Percentiles rank a stretch among this genome's conserved stretches.
phyloP scores from a whole-genome alignment of 2,329 filamentous ascomycete species.

The Elsinoe perseae region DNA sequence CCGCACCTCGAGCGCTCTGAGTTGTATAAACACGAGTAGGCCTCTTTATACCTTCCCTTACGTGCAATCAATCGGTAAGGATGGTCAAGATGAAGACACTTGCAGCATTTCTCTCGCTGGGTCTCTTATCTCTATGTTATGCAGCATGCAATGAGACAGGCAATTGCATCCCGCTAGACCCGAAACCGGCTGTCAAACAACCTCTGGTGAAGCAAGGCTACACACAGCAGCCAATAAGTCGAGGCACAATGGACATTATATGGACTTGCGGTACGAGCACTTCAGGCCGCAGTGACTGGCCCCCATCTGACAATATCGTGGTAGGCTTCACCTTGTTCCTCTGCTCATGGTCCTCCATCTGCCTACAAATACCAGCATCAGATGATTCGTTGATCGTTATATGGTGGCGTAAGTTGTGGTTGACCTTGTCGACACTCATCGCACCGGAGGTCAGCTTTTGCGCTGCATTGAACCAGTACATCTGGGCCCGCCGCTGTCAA shows the following conservation, averaged over 20 bases:
- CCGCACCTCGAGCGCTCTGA: too few species aligned
- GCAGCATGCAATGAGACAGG: neutral
- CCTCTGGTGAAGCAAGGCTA: constrained; percentile 7
- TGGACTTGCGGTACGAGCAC: neutral
- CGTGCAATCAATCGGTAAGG: neutral
- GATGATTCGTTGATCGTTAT: neutral
- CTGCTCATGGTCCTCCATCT: constrained; percentile 15
- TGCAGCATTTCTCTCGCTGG: neutral
- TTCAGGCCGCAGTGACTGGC: neutral
- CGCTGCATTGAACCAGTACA: neutral
- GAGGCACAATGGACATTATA: constrained; percentile 16
- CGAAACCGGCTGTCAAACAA: neutral
- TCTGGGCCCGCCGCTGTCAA: neutral
- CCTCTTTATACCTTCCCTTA: too few species aligned
- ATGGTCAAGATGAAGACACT: neutral
- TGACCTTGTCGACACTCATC: neutral
- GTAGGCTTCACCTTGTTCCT: constrained; percentile 16
- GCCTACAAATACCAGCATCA: constrained; percentile 9
- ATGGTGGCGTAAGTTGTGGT: neutral
- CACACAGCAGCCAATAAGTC: neutral
- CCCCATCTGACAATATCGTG: neutral
- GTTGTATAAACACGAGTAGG: too few species aligned
- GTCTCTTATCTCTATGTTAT: neutral
- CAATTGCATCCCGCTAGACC: neutral
- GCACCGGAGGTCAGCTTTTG: constrained; percentile 6